Evolutionary conservation across 495 filamentous ascomycete genomes (phyloP).

Genomic region (Penicillium turbatum): DNA sequence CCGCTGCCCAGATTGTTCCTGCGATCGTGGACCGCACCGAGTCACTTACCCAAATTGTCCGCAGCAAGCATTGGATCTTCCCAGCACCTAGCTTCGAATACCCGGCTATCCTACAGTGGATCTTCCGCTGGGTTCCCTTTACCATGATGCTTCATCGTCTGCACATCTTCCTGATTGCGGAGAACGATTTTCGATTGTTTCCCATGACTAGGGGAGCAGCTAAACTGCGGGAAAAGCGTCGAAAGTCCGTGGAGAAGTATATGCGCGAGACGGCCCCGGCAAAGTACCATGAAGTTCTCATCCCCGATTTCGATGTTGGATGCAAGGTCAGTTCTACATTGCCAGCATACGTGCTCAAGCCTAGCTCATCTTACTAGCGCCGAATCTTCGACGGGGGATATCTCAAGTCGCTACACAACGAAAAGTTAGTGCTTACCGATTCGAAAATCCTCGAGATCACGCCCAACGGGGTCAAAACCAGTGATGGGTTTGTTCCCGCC

Average conservation of each 20-base stretch:
- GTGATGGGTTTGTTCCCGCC: conserved; percentile 35
- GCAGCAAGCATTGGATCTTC: conserved; percentile 29
- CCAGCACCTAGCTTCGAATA: conserved; percentile 17
- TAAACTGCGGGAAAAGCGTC: conserved; percentile 27
- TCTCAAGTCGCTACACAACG: conserved; percentile 16
- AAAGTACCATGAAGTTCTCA: conserved; percentile 53
- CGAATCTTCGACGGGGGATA: conserved; percentile 38
- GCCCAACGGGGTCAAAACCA: conserved; percentile 23
- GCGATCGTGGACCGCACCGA: conserved; percentile 26
- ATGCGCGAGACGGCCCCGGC: conserved; percentile 44
- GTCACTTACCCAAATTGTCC: conserved; percentile 27
- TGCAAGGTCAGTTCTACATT: conserved; percentile 40
- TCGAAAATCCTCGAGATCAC: conserved; percentile 16
- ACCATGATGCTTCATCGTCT: conserved; percentile 22
- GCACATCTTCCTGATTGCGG: conserved; percentile 24
- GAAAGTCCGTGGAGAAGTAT: conserved; percentile 32
- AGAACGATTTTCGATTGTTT: conserved; percentile 38
- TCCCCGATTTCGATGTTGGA: conserved; percentile 50
- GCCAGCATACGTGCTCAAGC: not conserved
- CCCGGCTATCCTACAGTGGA: conserved; percentile 16
- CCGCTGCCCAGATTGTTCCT: conserved; percentile 45
- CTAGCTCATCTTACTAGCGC: conserved; percentile 15
- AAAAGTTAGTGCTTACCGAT: conserved; percentile 42
- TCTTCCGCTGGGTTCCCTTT: conserved; percentile 26
- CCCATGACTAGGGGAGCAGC: conserved; percentile 23